Conservation (phyloP, 208 protist species). For the Spironucleus salmonicida region DNA sequence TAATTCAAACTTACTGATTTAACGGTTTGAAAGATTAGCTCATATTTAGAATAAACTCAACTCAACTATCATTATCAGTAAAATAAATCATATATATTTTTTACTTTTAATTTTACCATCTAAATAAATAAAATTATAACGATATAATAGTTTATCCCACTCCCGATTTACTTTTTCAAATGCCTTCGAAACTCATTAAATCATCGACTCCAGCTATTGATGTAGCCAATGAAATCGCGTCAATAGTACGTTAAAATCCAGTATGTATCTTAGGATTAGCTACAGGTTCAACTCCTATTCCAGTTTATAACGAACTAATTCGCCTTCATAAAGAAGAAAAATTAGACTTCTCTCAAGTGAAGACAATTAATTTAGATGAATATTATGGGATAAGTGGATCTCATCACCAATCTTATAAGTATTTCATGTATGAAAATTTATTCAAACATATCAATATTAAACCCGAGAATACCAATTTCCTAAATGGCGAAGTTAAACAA, state of each 20-base stretch:
- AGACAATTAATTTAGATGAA: slow-evolving; percentile 30
- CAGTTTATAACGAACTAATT: slow-evolving; percentile 12
- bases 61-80: no score
- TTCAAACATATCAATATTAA: slow-evolving; percentile 28
- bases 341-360: slow-evolving; percentile 21
- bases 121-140: no score
- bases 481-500: background rate
- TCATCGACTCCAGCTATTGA: background rate
- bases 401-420: slow-evolving; percentile 16
- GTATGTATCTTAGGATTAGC: slow-evolving; percentile 18
- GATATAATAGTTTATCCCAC: no score
- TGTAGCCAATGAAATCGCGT: background rate
- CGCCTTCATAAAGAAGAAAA: background rate
- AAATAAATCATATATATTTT: no score
- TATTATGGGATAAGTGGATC: background rate
- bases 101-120: no score
- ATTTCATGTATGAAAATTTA: slow-evolving; percentile 34
- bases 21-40: no score
- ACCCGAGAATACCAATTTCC: slow-evolving; percentile 7
- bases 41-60: no score
- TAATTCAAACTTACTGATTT: no score
- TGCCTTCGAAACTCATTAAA: no score
- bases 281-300: slow-evolving; percentile 24
- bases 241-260: background rate
- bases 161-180: no score